Evolutionary conservation across 1,139 yeast genomes (phyloP), one percentile per base, ranked within the genome.

Genomic region (Candida smagusa): DNA sequence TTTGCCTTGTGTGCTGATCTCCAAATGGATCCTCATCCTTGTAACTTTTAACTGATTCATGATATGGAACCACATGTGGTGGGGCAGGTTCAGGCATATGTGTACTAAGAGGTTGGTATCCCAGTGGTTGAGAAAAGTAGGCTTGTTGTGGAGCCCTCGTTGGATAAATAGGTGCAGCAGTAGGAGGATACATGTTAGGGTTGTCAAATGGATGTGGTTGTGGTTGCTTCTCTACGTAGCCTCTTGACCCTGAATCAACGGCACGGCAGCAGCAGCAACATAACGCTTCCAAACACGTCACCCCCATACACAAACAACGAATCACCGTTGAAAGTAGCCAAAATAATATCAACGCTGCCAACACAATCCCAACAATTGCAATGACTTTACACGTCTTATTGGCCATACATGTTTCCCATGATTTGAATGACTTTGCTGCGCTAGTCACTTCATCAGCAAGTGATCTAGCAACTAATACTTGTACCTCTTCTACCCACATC

Each of bases 331-430:
- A 48, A 6, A 74, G 21, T 21, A 71, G 44, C 80, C 81, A 76
- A 6, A 74, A 46, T 2, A 54, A 52, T 9, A 75, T 39, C 33
- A 76, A 55, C 7, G 56, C 66, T 0, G 80, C 92, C 9, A 86
- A 51, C 0, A 71, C 78, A 2, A 85, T 82, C 5, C 84, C 81
- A n/a, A 84, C 84, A 34, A 86, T 85, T 7, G 86, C 90, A 12
- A 83, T 76, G 44, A 84, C 76, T 55, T 85, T 85, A 61, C 96
- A 86, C 28, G 81, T 70, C 28, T 64, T 77, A 57, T 84, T 82
- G 51, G 74, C 81, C 94, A 84, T 84, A 61, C 96, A 86, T 2
- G 85, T 76, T 53, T 82, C 78, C 94, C 95, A 86, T 33, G 61
- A 53, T 50, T 67, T 76, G 65, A 84, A 83, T 2, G 87, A 67